Evolutionary conservation across 768 basidiomycete species (phyloP), one percentile per base, ranked within the genome.

Genomic region (Leccinum subgranulosum): DNA sequence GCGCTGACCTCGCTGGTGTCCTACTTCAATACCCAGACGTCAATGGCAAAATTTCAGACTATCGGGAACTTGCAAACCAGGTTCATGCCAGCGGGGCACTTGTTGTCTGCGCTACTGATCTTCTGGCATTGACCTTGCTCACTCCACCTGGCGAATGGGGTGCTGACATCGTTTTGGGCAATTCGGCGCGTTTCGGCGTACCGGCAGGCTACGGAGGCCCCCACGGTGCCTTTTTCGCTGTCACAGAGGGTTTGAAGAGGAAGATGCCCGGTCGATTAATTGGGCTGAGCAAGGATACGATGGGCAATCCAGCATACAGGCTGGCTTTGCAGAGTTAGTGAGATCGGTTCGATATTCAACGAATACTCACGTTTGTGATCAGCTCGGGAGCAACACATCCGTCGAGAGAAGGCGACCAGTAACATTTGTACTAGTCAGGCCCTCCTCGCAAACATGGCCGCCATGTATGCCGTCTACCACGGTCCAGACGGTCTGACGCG

Each of bases 141-240:
- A 93, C 91, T 65, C 92, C 96, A 28, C 96, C 96, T 14, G 96
- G 97, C 56, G 97, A 98, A 79, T 98, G 96, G 94, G 96, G 96
- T 51, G 95, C 94, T 29, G 96, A 99, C 71, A 84, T 98, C 61
- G 95, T 92, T 8, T 78, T 96, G 47, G 97, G 97, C 39, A 98
- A 96, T 71, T 93, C 94, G 15, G 96, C 90, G 29, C 85, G 97
- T 17, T 99, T 99, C 66, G 97, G 97, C 68, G 96, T 99, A 15
- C 95, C 96, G 19, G 83, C 87, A 47, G 96, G 96, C n/a, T 97
- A 94, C 71, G 96, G 96, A 54, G 96, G 96, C 15, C 96, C 96
- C n/a, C n/a, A n/a, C n/a, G n/a, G n/a, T n/a, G n/a, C n/a, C n/a
- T n/a, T n/a, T n/a, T n/a, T n/a, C n/a, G n/a, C n/a, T n/a, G n/a